Base-by-base conservation (phyloP, 1,284 basidiomycete species). In the Malassezia pachydermatis region DNA sequence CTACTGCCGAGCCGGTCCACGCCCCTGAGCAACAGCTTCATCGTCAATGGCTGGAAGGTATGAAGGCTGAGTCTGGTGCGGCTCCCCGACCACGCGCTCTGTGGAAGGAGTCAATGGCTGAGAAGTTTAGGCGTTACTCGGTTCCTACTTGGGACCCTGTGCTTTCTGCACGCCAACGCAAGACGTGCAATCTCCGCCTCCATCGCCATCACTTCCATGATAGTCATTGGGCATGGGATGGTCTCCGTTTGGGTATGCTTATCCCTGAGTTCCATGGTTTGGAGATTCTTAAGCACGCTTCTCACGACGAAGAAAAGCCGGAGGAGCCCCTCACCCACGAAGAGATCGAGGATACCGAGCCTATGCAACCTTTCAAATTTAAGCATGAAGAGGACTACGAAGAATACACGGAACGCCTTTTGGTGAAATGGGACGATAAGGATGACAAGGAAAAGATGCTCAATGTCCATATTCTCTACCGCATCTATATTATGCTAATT, bases 401-500 rank as follows among this genome's bases (percentile, higher is more conserved):
- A n/a, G n/a, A n/a, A n/a, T n/a, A n/a, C n/a, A n/a, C n/a, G n/a
- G n/a, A n/a, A n/a, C n/a, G n/a, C n/a, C n/a, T 70, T 46, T 44
- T 68, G n/a, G 66, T 70, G 9, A 54, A 62, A 49, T 70, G 66
- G 66, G 64, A 68, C 43, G 67, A 61, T 20, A 55, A 60, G 24
- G 46, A 62, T 25, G 67, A 70, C 32, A 40, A 37, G 9, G 65
- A 70, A 32, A 24, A 82, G 61, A 89, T 81, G 63, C 70, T 82
- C 76, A 82, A 79, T 55, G 84, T 82, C 81, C 74, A 75, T 13
- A 58, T 72, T 1, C 14, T 54, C 9, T 79, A 77, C 55, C 74
- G 81, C 57, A 83, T 82, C 81, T 81, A 78, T 58, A 70, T 85
- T 19, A 86, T 84, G 2, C 58, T 74, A 25, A 60, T 80, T 3